Conservation (phyloP, 2,329 filamentous ascomycete genomes). For the Emergomyces africanus region DNA sequence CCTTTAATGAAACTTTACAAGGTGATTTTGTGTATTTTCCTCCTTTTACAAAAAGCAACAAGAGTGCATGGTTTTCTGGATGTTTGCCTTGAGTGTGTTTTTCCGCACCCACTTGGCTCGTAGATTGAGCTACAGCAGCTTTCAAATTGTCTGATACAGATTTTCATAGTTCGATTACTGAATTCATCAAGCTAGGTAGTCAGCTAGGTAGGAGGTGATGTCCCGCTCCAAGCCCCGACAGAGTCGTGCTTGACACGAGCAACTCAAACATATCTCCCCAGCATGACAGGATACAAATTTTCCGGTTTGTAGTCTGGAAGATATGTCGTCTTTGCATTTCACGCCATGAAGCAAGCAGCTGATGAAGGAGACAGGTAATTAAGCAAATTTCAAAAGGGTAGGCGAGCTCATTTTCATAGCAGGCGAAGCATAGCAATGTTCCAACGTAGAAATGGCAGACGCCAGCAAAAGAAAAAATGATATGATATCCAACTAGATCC, state of each 20-base stretch:
- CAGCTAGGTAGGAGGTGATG: too few relatives aligned
- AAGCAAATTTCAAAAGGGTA: too few relatives aligned
- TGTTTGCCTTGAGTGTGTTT: conserved; percentile 4
- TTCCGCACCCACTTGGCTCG: not conserved
- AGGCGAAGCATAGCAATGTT: not conserved
- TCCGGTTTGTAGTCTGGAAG: not conserved
- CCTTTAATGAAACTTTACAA: too few relatives aligned
- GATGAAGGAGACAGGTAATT: too few relatives aligned
- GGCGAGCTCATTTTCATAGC: too few relatives aligned
- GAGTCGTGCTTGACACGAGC: too few relatives aligned
- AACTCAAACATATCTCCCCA: not conserved
- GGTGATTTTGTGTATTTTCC: too few relatives aligned
- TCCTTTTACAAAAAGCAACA: too few relatives aligned
- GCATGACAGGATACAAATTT: conserved; percentile 1
- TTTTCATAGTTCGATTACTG: conserved; percentile 12
- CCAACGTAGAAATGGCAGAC: not conserved
- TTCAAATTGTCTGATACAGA: conserved; percentile 7
- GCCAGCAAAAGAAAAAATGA: not conserved
- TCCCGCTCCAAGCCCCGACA: conserved; percentile 4
- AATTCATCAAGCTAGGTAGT: not conserved
- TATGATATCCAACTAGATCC: not conserved
- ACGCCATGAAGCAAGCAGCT: not conserved
- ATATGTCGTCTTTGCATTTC: conserved; percentile 1
- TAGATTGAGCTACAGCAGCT: not conserved
- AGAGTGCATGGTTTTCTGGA: too few relatives aligned